Evolutionary conservation across 306 rosid genomes (phyloP).

Genomic region (Rosa chinensis): DNA sequence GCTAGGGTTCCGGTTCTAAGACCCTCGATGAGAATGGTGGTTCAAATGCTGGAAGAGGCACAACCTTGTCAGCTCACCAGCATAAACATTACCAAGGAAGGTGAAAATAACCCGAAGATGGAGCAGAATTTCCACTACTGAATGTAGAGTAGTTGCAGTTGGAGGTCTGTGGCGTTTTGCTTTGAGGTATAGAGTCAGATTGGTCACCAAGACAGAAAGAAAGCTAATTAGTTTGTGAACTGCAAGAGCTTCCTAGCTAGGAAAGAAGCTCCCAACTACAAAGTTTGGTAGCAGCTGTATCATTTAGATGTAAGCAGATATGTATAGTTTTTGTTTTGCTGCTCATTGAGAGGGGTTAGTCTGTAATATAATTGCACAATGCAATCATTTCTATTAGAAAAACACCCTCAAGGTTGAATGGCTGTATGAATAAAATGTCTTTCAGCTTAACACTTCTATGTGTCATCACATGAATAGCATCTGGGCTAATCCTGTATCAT

Average conservation of each 20-base stretch:
- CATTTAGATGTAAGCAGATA: conserved; percentile 6
- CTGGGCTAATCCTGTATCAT: background rate
- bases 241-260: background rate
- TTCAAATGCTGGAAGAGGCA: conserved; percentile 84
- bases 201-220: background rate
- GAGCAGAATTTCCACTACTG: background rate
- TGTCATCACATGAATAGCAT: background rate
- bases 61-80: conserved; percentile 48
- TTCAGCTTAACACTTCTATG: background rate
- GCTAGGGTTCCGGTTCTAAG: conserved; percentile 55
- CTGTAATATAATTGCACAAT: background rate
- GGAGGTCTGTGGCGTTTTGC: background rate
- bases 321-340: background rate
- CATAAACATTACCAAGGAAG: conserved; percentile 39
- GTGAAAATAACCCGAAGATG: conserved; percentile 20
- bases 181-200: background rate
- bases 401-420: background rate
- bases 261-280: background rate
- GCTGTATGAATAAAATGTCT: background rate
- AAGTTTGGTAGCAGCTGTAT: background rate
- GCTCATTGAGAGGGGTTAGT: background rate
- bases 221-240: background rate
- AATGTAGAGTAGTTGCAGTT: background rate
- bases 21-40: conserved; percentile 87
- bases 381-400: conserved; percentile 9